Percentiles rank a stretch among this genome's conserved stretches.
These are phyloP conservation scores for Colletotrichum chrysophilum DNA, from an alignment of 2,329 filamentous ascomycete genomes.

Conservation along the genomic window DNA sequence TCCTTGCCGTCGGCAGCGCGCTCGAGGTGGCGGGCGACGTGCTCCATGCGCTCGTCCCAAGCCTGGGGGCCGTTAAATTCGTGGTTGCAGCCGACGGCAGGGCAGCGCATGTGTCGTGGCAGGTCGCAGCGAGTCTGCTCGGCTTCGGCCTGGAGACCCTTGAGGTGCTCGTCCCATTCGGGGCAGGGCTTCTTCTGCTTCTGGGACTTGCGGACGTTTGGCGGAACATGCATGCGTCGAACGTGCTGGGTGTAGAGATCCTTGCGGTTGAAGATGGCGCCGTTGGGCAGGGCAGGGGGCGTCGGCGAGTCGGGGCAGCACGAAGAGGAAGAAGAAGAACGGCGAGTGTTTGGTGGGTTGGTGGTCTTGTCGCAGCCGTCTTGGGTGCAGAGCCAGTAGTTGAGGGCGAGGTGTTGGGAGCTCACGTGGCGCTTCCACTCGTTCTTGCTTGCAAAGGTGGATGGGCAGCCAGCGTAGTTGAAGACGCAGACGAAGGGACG, in stretches of 20 bases:
- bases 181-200: conserved; percentile 37
- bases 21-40: conserved; percentile 83
- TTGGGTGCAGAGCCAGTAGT: conserved; percentile 78
- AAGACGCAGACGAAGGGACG: conserved; percentile 80
- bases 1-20: conserved; percentile 40
- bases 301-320: background rate
- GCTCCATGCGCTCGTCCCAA: conserved; percentile 88
- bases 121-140: conserved; percentile 63
- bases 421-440: conserved; percentile 93
- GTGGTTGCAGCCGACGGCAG: conserved; percentile 62
- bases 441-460: conserved; percentile 81
- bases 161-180: conserved; percentile 60
- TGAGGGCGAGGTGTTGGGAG: conserved; percentile 78
- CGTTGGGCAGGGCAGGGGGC: conserved; percentile 51
- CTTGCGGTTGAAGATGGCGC: conserved; percentile 82
- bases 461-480: conserved; percentile 74
- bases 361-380: conserved; percentile 53
- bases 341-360: conserved; percentile 23
- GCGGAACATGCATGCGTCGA: conserved; percentile 79
- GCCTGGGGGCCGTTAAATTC: conserved; percentile 66
- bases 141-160: conserved; percentile 62
- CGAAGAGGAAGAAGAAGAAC: background rate
- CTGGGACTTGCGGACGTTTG: conserved; percentile 42
- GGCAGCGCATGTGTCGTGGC: conserved; percentile 66
- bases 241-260: conserved; percentile 91